Percentiles rank a stretch among this genome's conserved stretches.
Conservation (phyloP, 2,329 filamentous ascomycete species). For the Boeremia lycopersici region DNA sequence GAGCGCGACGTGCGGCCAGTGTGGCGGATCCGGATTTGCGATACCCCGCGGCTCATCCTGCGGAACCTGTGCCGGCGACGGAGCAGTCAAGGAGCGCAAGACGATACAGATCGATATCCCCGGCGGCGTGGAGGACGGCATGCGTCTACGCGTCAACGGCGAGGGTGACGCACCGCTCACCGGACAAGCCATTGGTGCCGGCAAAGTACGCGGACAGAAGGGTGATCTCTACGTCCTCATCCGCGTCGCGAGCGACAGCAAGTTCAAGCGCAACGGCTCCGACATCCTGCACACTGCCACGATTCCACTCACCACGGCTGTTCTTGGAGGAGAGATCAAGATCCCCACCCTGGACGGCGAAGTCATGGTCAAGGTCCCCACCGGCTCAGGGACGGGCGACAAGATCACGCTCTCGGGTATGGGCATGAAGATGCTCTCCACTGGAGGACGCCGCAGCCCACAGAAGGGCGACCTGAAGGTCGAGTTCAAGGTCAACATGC, state of each 20-base stretch:
- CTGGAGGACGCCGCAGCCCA: slow-evolving; percentile 59
- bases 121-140: slow-evolving; percentile 93
- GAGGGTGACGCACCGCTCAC: slow-evolving; percentile 87
- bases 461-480: slow-evolving; percentile 83
- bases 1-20: slow-evolving; percentile 83
- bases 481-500: slow-evolving; percentile 94
- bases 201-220: slow-evolving; percentile 65
- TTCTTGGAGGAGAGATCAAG: slow-evolving; percentile 87
- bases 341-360: slow-evolving; percentile 90
- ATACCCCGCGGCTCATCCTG: slow-evolving; percentile 85
- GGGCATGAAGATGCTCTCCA: slow-evolving; percentile 86
- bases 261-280: slow-evolving; percentile 85
- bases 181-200: slow-evolving; percentile 68
- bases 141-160: slow-evolving; percentile 82
- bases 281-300: slow-evolving; percentile 92
- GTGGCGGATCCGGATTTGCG: slow-evolving; percentile 76
- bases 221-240: slow-evolving; percentile 94
- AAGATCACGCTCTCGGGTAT: slow-evolving; percentile 85
- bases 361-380: slow-evolving; percentile 87
- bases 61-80: slow-evolving; percentile 77
- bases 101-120: slow-evolving; percentile 91
- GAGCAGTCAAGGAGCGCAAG: slow-evolving; percentile 81
- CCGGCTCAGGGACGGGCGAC: slow-evolving; percentile 91
- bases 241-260: slow-evolving; percentile 83
- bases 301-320: slow-evolving; percentile 88